Percentiles rank a stretch among this genome's conserved stretches.
phyloP scores from a whole-genome alignment of 352 stramenopile genomes.

The Phytophthora sojae region DNA sequence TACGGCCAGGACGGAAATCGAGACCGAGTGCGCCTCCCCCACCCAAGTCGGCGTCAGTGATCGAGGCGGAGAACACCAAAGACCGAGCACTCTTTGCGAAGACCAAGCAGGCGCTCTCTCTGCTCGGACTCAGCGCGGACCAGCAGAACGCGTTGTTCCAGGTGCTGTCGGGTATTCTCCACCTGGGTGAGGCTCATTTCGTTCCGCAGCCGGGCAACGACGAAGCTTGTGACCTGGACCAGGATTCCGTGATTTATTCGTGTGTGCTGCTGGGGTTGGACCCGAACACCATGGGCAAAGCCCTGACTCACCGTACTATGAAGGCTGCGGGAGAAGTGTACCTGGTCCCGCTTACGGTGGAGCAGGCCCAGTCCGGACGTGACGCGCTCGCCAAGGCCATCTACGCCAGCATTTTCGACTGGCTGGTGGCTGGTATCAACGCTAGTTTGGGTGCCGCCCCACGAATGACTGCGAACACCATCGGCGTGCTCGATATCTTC shows the following conservation, averaged over 20 bases:
- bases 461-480: slow-evolving; percentile 43
- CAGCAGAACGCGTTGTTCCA: slow-evolving; percentile 77
- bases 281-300: slow-evolving; percentile 56
- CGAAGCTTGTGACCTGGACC: slow-evolving; percentile 54
- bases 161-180: slow-evolving; percentile 75
- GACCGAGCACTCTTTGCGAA: slow-evolving; percentile 66
- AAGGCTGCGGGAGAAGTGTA: slow-evolving; percentile 75
- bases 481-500: slow-evolving; percentile 93
- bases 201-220: slow-evolving; percentile 55
- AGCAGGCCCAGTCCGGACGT: slow-evolving; percentile 81
- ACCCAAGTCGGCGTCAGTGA: slow-evolving; percentile 30
- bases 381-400: slow-evolving; percentile 96
- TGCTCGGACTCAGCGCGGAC: slow-evolving; percentile 63
- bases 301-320: slow-evolving; percentile 76
- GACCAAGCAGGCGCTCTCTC: slow-evolving; percentile 62
- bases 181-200: slow-evolving; percentile 82
- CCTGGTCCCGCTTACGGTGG: slow-evolving; percentile 62
- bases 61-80: slow-evolving; percentile 44
- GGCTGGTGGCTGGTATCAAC: slow-evolving; percentile 94
- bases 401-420: slow-evolving; percentile 96
- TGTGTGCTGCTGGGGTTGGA: slow-evolving; percentile 62
- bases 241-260: slow-evolving; percentile 50
- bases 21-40: slow-evolving; percentile 8
- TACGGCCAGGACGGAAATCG: slow-evolving; percentile 28
- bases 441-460: slow-evolving; percentile 51